Conservation (phyloP, 1,284 basidiomycete genomes). For the Microbotryomycetes sp. region DNA sequence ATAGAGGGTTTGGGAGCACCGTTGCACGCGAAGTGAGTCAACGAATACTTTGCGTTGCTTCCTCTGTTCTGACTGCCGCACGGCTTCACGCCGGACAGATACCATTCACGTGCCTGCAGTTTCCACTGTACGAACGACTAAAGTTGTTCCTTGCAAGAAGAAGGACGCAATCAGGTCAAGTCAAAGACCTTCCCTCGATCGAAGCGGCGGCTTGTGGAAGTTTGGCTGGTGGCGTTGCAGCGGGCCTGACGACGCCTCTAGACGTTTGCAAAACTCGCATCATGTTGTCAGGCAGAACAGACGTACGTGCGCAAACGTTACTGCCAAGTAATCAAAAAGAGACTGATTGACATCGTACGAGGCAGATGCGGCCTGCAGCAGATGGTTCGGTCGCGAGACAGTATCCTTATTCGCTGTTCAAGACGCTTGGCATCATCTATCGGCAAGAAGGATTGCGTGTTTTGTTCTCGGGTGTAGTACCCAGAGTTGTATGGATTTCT, state of each 20-base stretch:
- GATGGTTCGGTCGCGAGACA: neutral
- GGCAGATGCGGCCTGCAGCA: neutral
- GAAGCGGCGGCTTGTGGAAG: constrained; percentile 89
- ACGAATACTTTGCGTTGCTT: neutral
- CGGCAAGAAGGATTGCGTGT: constrained; percentile 62
- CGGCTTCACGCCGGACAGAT: constrained; percentile 51
- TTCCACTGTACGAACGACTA: constrained; percentile 87
- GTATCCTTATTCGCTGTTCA: constrained; percentile 34
- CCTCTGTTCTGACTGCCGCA: neutral
- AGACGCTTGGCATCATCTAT: constrained; percentile 53
- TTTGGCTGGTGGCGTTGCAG: constrained; percentile 82
- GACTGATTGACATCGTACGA: neutral
- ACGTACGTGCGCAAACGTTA: neutral
- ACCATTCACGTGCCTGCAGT: constrained; percentile 95
- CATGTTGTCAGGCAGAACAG: constrained; percentile 56
- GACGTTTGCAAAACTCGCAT: constrained; percentile 97
- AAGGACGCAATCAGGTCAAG: constrained; percentile 27
- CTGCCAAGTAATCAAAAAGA: constrained; percentile 50
- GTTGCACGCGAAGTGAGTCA: constrained; percentile 64
- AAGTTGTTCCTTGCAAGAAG: constrained; percentile 56
- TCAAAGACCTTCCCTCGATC: constrained; percentile 50
- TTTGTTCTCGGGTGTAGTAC: constrained; percentile 80
- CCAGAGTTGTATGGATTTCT: constrained; percentile 91
- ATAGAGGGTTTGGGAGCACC: constrained; percentile 69
- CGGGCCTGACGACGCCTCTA: constrained; percentile 83